Percentiles rank a stretch among this genome's conserved stretches.
Evolutionary conservation across 2,329 filamentous ascomycete genomes (phyloP).

Genomic region (Fusarium sp.): DNA sequence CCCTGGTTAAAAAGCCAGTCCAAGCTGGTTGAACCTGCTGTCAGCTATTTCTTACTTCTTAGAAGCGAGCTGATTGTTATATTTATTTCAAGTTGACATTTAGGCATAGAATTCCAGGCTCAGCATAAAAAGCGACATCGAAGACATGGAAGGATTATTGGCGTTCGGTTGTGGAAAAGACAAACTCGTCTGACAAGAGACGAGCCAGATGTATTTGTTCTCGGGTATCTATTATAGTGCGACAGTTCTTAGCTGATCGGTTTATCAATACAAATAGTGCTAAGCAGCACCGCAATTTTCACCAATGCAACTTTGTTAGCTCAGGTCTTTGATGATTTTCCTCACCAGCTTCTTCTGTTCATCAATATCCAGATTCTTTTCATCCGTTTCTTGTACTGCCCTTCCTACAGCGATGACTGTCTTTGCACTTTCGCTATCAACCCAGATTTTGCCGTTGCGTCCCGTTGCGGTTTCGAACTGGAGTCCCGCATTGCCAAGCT

Average conservation of each 20-base stretch:
- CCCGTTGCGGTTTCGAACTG: constrained; percentile 95
- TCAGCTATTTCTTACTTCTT: constrained; percentile 27
- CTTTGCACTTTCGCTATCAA: constrained; percentile 80
- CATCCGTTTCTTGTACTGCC: constrained; percentile 82
- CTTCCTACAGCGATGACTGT: constrained; percentile 82
- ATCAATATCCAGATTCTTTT: constrained; percentile 70
- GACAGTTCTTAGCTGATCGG: constrained; percentile 35
- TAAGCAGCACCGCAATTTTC: constrained; percentile 26
- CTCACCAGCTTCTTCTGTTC: constrained; percentile 78
- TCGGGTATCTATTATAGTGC: constrained; percentile 46
- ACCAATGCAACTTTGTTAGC: constrained; percentile 49
- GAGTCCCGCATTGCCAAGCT: constrained; percentile 79
- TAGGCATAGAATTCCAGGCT: constrained; percentile 32
- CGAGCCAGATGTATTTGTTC: constrained; percentile 38
- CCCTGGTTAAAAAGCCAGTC: background rate
- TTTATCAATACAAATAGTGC: constrained; percentile 41
- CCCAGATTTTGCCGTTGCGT: constrained; percentile 92
- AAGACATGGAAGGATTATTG: constrained; percentile 22
- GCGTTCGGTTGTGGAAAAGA: constrained; percentile 42
- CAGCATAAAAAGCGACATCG: constrained; percentile 29
- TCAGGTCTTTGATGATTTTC: constrained; percentile 71
- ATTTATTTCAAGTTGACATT: constrained; percentile 37
- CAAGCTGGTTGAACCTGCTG: constrained; percentile 2
- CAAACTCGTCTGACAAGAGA: constrained; percentile 29
- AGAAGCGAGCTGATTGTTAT: constrained; percentile 37